These are phyloP conservation scores for Aspergillus sclerotiicarbonarius DNA, from an alignment of 495 filamentous ascomycete genomes.

Conservation along the genomic window DNA sequence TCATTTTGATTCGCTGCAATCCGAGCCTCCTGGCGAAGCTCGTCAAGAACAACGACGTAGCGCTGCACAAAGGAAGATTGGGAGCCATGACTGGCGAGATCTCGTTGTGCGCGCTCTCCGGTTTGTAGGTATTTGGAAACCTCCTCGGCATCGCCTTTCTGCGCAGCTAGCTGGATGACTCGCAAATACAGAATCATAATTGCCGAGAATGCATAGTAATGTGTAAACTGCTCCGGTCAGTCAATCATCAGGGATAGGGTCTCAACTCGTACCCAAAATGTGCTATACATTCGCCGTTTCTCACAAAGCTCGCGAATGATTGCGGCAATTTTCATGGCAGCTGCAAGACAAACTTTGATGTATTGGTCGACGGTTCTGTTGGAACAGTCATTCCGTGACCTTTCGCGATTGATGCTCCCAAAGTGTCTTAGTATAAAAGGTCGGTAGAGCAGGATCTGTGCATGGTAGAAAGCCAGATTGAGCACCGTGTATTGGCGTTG, in stretches of 20 bases:
- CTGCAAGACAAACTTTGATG: slow-evolving; percentile 15
- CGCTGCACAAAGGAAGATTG: slow-evolving; percentile 24
- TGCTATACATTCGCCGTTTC: slow-evolving; percentile 20
- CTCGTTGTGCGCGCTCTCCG: slow-evolving; percentile 21
- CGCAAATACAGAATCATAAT: slow-evolving; percentile 26
- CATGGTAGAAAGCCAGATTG: slow-evolving; percentile 27
- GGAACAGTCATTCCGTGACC: background rate
- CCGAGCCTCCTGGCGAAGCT: slow-evolving; percentile 40
- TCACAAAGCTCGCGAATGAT: slow-evolving; percentile 22
- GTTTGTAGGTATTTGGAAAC: slow-evolving; percentile 11
- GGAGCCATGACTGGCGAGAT: slow-evolving; percentile 21
- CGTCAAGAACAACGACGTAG: slow-evolving; percentile 42
- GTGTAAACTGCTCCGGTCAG: slow-evolving; percentile 17
- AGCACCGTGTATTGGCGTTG: slow-evolving; percentile 30
- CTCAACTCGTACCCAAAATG: slow-evolving; percentile 19
- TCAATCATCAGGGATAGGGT: background rate
- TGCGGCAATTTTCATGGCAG: slow-evolving; percentile 18
- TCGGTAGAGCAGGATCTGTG: slow-evolving; percentile 25
- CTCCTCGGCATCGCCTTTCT: background rate
- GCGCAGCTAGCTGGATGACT: slow-evolving; percentile 17
- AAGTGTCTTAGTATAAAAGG: slow-evolving; percentile 26
- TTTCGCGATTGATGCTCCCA: slow-evolving; percentile 4
- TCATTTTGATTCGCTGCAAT: slow-evolving; percentile 9
- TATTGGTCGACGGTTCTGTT: slow-evolving; percentile 9
- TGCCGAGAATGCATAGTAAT: slow-evolving; percentile 28